Base-by-base conservation (phyloP, 2,329 filamentous ascomycete genomes). In the Alternaria gaisen region DNA sequence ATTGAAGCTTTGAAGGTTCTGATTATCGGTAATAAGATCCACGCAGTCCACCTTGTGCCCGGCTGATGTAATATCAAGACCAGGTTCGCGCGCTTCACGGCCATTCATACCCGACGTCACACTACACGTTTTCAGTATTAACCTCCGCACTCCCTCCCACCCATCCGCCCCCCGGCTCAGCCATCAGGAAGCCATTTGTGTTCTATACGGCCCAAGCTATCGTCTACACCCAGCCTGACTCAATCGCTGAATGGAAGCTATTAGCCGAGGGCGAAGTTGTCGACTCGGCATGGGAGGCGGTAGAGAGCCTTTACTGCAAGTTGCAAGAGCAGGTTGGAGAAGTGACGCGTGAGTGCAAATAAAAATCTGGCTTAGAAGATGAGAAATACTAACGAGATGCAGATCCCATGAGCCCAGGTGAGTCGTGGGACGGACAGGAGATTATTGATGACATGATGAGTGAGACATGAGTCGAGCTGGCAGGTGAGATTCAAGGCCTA, bases 1-100 rank as follows among this genome's bases (percentile, higher is more conserved):
- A 34, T 34, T 12, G 4, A 12, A 11, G 1, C 32, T 6, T 34
- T 14, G 10, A 34, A 34, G 14, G 1, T 1, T 34, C 32, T 34
- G 11, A 34, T 34, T 2, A 5, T 34, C 1, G 32, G 32, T 34
- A 34, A 10, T 2, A 4, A 12, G 5, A 34, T 11, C 43, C 26
- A 30, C 0, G 16, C 4, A 3, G 5, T 18, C 0, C 2, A 12
- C 2, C 9, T 30, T 4, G 1, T 10, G 11, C 16, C 9, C 6
- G 1, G 0, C 36, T 40, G 4, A 11, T 16, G 8, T 30, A 18
- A 2, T n/a, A 3, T 1, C 2, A 28, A 44, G 42, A 44, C 4
- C 7, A 10, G 0, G 24, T 10, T 28, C 24, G 24, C 12, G 16
- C 42, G 2, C 0, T 28, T 3, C 5, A 28, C 5, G 42, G 42